Conservation (phyloP, 345 rosid genomes). For the Abelmoschus esculentus region DNA sequence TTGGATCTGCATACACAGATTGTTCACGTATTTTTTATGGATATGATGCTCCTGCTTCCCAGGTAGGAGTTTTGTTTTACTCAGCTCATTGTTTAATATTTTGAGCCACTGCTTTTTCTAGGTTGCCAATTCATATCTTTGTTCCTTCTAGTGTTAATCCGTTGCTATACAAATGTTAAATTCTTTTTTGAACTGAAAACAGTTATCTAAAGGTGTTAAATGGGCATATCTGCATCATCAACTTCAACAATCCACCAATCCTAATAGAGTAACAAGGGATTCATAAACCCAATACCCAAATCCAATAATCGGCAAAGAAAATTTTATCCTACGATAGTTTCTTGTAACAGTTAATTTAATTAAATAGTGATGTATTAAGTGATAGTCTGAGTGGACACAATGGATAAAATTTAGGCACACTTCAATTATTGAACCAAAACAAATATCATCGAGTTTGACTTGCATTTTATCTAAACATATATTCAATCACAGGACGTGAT, state of each 20-base stretch:
- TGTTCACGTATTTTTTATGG: slow-evolving; percentile 58
- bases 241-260: neutral
- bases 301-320: too few relatives aligned
- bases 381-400: neutral
- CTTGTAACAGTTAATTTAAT: neutral
- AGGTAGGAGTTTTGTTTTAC: slow-evolving; percentile 32
- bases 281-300: too few relatives aligned
- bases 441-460: neutral
- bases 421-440: neutral
- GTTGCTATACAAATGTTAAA: neutral
- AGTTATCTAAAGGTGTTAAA: neutral
- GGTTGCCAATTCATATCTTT: too few relatives aligned
- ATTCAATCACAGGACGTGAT: neutral
- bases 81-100: neutral
- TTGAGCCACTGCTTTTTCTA: neutral
- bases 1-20: slow-evolving; percentile 85
- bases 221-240: neutral
- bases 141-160: too few relatives aligned
- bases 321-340: neutral
- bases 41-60: slow-evolving; percentile 34
- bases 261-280: too few relatives aligned
- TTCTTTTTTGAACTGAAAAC: neutral
- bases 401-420: neutral
- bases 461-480: neutral
- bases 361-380: neutral